Evolutionary conservation across 495 filamentous ascomycete genomes (phyloP).

Genomic region (Echria macrotheca): DNA sequence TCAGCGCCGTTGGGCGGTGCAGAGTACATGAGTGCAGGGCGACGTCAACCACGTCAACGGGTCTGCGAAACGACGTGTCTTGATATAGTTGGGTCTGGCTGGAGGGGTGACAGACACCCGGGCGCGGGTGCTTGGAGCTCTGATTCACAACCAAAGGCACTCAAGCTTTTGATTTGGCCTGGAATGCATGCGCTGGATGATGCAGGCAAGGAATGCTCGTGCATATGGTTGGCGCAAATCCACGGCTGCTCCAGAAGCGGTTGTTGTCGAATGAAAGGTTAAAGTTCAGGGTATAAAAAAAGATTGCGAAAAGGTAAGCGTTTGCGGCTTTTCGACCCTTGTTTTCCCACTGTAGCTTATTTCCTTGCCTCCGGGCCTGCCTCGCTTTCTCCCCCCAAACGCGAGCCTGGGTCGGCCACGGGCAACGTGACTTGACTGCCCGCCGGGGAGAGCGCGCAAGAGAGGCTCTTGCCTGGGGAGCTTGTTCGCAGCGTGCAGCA

Average conservation of each 20-base stretch:
- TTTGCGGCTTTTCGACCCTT: conserved; percentile 12
- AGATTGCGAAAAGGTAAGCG: conserved; percentile 12
- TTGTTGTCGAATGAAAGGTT: conserved; percentile 23
- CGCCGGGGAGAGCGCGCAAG: background rate
- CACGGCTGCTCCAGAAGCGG: conserved; percentile 15
- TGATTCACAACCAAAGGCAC: conserved; percentile 22
- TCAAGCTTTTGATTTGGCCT: conserved; percentile 26
- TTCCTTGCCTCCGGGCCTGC: background rate
- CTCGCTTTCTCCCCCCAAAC: background rate
- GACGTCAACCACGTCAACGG: conserved; percentile 37
- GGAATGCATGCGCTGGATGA: conserved; percentile 42
- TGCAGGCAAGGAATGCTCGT: conserved; percentile 29
- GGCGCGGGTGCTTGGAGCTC: conserved; percentile 4
- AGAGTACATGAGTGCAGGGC: conserved; percentile 48
- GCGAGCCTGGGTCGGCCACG: background rate
- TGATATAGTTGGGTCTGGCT: conserved; percentile 52
- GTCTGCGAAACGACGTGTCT: conserved; percentile 52
- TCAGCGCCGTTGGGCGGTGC: conserved; percentile 51
- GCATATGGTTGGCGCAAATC: conserved; percentile 38
- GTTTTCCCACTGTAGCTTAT: background rate
- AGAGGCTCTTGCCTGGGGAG: conserved; percentile 5
- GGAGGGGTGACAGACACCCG: conserved; percentile 23
- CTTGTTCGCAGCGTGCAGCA: conserved; percentile 4
- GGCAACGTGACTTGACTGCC: conserved; percentile 3
- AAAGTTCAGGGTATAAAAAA: conserved; percentile 20